These are phyloP conservation scores for Ceratobasidium sp. DNA, from an alignment of 1,284 basidiomycete species.

Conservation along the genomic window DNA sequence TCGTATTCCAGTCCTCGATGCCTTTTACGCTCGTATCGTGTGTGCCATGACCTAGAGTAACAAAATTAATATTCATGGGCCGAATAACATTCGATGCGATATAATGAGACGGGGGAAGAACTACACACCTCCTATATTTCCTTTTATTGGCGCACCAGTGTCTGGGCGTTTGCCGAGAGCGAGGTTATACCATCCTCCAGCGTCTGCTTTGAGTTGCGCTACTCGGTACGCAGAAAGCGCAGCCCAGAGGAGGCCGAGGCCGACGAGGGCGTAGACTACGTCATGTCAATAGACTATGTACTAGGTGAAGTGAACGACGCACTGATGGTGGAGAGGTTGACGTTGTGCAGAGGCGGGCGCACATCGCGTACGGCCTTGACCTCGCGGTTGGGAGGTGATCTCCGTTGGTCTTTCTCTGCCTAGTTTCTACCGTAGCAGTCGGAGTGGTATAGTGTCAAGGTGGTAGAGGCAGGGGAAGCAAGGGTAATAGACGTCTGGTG, in stretches of 20 bases:
- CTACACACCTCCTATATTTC: slow-evolving; percentile 35
- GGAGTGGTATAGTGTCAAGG: no score
- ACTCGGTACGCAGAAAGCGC: slow-evolving; percentile 48
- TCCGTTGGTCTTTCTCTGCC: slow-evolving; percentile 26
- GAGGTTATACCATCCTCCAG: slow-evolving; percentile 50
- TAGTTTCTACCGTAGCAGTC: neutral
- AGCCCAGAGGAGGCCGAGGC: slow-evolving; percentile 36
- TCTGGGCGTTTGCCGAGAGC: slow-evolving; percentile 45
- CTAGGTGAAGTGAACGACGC: neutral
- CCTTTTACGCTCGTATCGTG: slow-evolving; percentile 27
- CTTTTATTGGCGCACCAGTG: slow-evolving; percentile 37
- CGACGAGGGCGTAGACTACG: slow-evolving; percentile 46
- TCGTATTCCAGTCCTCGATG: slow-evolving; percentile 28
- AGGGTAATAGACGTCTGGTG: neutral
- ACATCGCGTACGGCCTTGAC: slow-evolving; percentile 39
- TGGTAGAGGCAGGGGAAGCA: neutral
- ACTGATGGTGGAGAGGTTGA: slow-evolving; percentile 35
- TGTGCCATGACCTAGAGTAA: neutral
- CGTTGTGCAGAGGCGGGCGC: slow-evolving; percentile 25
- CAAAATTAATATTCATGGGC: neutral
- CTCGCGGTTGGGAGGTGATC: slow-evolving; percentile 45
- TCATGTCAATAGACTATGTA: slow-evolving; percentile 4
- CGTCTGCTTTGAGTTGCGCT: slow-evolving; percentile 47
- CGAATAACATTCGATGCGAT: neutral
- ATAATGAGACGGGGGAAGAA: neutral